Percentiles rank a stretch among this genome's conserved stretches.
phyloP scores from a whole-genome alignment of 257 asterid genomes.

The Solanum okadae region DNA sequence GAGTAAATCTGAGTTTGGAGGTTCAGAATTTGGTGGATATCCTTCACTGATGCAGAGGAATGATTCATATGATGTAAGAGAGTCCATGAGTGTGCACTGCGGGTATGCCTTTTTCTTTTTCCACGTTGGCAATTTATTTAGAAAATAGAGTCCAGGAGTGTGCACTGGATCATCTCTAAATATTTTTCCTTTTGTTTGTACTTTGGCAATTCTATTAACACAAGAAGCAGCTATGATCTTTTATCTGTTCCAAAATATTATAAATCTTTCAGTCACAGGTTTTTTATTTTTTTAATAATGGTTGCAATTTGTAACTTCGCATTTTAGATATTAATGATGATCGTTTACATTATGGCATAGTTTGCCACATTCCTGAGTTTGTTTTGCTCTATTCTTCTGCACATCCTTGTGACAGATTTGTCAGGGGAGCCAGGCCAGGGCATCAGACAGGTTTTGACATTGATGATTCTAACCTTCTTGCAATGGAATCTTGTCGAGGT shows the following conservation, averaged over 20 bases:
- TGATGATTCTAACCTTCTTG: constrained; percentile 66
- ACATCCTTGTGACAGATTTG: constrained; percentile 40
- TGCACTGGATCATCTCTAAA: background rate
- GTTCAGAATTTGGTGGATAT: constrained; percentile 89
- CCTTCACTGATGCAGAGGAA: constrained; percentile 65
- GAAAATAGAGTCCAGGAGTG: background rate
- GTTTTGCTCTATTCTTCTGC: background rate
- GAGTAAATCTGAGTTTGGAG: constrained; percentile 76
- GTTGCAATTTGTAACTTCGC: background rate
- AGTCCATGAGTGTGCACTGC: constrained; percentile 78
- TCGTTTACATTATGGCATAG: background rate
- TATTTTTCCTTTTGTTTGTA: background rate
- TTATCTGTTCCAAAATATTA: background rate
- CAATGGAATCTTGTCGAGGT: constrained; percentile 77
- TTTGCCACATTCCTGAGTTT: background rate
- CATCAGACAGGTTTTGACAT: constrained; percentile 74
- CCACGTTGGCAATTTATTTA: background rate
- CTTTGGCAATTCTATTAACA: background rate
- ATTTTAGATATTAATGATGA: background rate
- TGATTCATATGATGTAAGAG: constrained; percentile 70
- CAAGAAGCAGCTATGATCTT: background rate
- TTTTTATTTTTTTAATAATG: background rate
- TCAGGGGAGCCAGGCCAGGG: constrained; percentile 76
- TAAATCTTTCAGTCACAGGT: background rate
- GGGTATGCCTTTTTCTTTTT: constrained; percentile 49